Conservation (phyloP, 805 yeast species). For the Saturnispora mendoncae region DNA sequence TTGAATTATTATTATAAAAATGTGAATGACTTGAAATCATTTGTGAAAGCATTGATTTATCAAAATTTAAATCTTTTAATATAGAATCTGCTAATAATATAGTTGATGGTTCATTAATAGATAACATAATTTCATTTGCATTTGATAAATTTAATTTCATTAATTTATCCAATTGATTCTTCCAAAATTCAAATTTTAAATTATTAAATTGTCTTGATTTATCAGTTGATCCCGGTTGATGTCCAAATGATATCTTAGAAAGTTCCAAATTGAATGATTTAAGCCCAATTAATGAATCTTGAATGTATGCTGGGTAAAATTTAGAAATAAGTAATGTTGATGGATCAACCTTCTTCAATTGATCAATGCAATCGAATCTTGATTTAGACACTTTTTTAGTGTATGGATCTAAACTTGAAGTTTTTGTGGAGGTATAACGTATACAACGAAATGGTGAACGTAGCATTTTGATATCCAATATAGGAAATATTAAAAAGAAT, state of each 20-base stretch:
- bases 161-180: constrained; percentile 45
- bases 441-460: neutral
- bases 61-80: constrained; percentile 41
- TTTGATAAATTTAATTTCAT: constrained; percentile 23
- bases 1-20: constrained; percentile 39
- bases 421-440: neutral
- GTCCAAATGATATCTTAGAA: constrained; percentile 23
- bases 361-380: constrained; percentile 36
- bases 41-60: constrained; percentile 47
- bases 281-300: constrained; percentile 55
- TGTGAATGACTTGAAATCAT: constrained; percentile 50
- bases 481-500: neutral
- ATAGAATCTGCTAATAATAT: constrained; percentile 47
- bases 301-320: constrained; percentile 56
- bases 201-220: constrained; percentile 31
- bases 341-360: constrained; percentile 43
- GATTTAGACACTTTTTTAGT: constrained; percentile 22
- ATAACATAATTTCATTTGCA: constrained; percentile 26
- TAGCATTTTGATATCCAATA: neutral
- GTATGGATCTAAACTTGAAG: constrained; percentile 8
- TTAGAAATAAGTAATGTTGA: constrained; percentile 60
- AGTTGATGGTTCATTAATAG: constrained; percentile 49
- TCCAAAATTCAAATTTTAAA: constrained; percentile 69
- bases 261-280: constrained; percentile 60
- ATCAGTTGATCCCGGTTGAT: constrained; percentile 27